These are phyloP conservation scores for Fusarium sp. DNA, from an alignment of 2,329 filamentous ascomycete genomes.

Conservation along the genomic window DNA sequence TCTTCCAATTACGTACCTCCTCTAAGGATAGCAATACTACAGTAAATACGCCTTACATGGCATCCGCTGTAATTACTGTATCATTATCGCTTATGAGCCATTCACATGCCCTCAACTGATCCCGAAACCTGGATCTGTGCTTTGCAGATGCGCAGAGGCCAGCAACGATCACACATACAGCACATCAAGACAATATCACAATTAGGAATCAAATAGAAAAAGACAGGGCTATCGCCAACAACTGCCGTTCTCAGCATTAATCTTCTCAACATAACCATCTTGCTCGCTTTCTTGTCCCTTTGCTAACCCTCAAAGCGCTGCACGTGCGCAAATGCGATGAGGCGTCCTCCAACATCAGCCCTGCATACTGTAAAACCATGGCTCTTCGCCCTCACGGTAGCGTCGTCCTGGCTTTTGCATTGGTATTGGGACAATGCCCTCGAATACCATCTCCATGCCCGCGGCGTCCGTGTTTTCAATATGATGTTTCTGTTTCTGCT, in stretches of 20 bases:
- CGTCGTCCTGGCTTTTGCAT: constrained; percentile 69
- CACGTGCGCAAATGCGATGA: constrained; percentile 1
- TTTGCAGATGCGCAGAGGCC: constrained; percentile 28
- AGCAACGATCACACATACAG: constrained; percentile 19
- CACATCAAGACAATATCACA: background rate
- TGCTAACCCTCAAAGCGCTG: constrained; percentile 19
- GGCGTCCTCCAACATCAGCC: constrained; percentile 40
- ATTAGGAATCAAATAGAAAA: constrained; percentile 10
- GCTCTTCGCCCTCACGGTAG: constrained; percentile 58
- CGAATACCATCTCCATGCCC: constrained; percentile 57
- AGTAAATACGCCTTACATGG: background rate
- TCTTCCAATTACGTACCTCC: constrained; percentile 1
- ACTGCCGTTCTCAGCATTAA: constrained; percentile 27
- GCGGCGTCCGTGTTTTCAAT: constrained; percentile 22
- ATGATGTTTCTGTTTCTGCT: constrained; percentile 16
- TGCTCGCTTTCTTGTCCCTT: constrained; percentile 13
- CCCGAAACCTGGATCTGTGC: constrained; percentile 23
- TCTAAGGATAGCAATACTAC: background rate
- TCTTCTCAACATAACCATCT: background rate
- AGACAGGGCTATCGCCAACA: constrained; percentile 23
- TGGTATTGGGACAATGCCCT: constrained; percentile 69
- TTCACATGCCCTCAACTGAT: constrained; percentile 19
- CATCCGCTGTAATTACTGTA: background rate
- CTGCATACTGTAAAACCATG: constrained; percentile 58
- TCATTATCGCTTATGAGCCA: constrained; percentile 13